A percentile compares a stretch with the other conserved stretches of the same genome.
These are phyloP conservation scores for Microdochium bolleyi DNA, from an alignment of 2,329 filamentous ascomycete species.

Conservation along the genomic window DNA sequence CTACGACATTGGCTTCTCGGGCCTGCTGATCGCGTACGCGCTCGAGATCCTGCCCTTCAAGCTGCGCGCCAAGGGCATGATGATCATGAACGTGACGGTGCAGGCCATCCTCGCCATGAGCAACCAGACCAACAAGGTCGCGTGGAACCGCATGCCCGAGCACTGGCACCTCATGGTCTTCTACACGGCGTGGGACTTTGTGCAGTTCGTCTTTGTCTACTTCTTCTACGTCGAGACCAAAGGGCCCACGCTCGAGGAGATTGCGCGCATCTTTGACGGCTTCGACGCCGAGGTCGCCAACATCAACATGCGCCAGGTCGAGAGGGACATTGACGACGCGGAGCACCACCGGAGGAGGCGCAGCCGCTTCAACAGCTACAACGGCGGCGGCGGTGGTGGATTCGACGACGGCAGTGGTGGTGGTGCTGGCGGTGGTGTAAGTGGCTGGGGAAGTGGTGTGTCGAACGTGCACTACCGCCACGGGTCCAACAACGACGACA, in stretches of 20 bases:
- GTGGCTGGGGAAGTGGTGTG: neutral
- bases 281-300: constrained; percentile 44
- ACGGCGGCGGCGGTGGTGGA: neutral
- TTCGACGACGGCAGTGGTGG: neutral
- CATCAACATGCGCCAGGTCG: constrained; percentile 45
- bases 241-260: constrained; percentile 62
- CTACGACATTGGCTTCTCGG: constrained; percentile 53
- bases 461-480: neutral
- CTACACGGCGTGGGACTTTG: constrained; percentile 55
- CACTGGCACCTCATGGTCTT: constrained; percentile 62
- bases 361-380: neutral
- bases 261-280: constrained; percentile 64
- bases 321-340: constrained; percentile 36
- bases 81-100: constrained; percentile 57
- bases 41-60: constrained; percentile 52
- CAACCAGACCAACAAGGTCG: constrained; percentile 55
- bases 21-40: constrained; percentile 48
- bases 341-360: neutral
- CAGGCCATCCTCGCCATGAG: constrained; percentile 54
- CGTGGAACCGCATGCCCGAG: constrained; percentile 49
- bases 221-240: constrained; percentile 65
- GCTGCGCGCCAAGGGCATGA: constrained; percentile 50
- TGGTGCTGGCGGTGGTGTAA: neutral
- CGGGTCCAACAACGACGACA: neutral
- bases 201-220: constrained; percentile 54